Conservation (phyloP, 768 basidiomycete genomes). For the Termitomyces sp. region DNA sequence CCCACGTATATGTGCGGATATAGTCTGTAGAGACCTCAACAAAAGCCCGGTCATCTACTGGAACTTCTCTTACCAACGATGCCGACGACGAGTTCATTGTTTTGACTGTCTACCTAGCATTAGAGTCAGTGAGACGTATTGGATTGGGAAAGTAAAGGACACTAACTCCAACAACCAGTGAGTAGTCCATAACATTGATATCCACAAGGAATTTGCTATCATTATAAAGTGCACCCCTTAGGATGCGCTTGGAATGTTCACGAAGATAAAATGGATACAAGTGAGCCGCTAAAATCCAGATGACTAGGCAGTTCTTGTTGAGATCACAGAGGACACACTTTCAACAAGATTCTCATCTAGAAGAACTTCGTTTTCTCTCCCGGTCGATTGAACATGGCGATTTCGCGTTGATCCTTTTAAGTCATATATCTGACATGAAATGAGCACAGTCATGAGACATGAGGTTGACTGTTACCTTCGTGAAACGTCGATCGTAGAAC, state of each 20-base stretch:
- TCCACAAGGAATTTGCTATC: slow-evolving; percentile 94
- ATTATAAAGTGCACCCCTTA: slow-evolving; percentile 87
- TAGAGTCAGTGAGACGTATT: background rate
- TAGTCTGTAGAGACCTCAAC: slow-evolving; percentile 52
- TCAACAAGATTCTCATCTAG: slow-evolving; percentile 95
- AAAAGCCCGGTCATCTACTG: slow-evolving; percentile 2
- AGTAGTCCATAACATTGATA: slow-evolving; percentile 98
- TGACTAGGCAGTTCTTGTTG: background rate
- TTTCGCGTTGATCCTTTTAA: slow-evolving; percentile 95
- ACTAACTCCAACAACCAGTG: slow-evolving; percentile 76
- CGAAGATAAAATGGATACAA: slow-evolving; percentile 88
- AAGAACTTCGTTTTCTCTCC: slow-evolving; percentile 87
- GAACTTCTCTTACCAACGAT: slow-evolving; percentile 75
- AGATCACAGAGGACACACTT: slow-evolving; percentile 40
- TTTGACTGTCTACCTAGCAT: slow-evolving; percentile 70
- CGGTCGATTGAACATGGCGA: slow-evolving; percentile 87
- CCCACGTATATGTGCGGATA: slow-evolving; percentile 95
- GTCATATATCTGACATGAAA: slow-evolving; percentile 74
- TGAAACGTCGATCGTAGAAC: slow-evolving; percentile 89
- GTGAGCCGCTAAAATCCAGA: slow-evolving; percentile 62
- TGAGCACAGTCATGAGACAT: background rate
- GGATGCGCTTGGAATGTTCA: slow-evolving; percentile 93
- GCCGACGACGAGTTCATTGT: slow-evolving; percentile 90
- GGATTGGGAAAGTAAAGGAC: background rate
- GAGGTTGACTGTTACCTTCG: slow-evolving; percentile 49